These are phyloP conservation scores for Hippophae tibetana DNA, from an alignment of 306 rosid species.

Conservation along the genomic window DNA sequence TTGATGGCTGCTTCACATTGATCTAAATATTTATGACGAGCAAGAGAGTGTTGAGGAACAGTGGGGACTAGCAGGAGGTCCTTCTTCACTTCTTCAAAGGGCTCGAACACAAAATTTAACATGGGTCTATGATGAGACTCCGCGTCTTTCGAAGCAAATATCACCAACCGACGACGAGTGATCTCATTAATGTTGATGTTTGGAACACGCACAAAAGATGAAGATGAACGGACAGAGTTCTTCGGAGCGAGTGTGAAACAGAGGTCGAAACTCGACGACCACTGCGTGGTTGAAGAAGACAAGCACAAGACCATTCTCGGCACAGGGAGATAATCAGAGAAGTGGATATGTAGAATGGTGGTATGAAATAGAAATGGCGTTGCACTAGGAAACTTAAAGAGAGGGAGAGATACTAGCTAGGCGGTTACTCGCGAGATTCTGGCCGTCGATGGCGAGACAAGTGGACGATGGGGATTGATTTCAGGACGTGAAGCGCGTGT, in stretches of 20 bases:
- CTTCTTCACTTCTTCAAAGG: constrained; percentile 35
- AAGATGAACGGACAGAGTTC: constrained; percentile 1
- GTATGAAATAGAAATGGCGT: background rate
- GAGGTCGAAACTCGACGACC: constrained; percentile 6
- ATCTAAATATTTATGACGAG: constrained; percentile 28
- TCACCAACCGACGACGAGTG: constrained; percentile 11
- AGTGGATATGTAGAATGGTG: background rate
- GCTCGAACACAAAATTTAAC: constrained; percentile 13
- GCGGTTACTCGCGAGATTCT: background rate
- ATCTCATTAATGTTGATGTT: constrained; percentile 15
- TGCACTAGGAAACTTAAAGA: background rate
- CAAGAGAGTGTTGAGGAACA: constrained; percentile 22
- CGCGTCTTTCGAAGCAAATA: constrained; percentile 4
- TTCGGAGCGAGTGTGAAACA: background rate
- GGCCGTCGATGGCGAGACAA: background rate
- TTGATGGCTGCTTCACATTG: constrained; percentile 26
- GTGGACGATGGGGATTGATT: background rate
- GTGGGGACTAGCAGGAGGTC: constrained; percentile 26
- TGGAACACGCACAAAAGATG: constrained; percentile 5
- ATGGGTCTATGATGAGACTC: background rate
- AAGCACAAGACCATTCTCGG: constrained; percentile 7
- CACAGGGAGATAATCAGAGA: background rate
- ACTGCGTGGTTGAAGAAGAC: constrained; percentile 12
- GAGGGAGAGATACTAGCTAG: background rate
- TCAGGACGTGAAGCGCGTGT: background rate